Conservation (phyloP, 2,329 filamentous ascomycete species). For the Leptographium flavum region DNA sequence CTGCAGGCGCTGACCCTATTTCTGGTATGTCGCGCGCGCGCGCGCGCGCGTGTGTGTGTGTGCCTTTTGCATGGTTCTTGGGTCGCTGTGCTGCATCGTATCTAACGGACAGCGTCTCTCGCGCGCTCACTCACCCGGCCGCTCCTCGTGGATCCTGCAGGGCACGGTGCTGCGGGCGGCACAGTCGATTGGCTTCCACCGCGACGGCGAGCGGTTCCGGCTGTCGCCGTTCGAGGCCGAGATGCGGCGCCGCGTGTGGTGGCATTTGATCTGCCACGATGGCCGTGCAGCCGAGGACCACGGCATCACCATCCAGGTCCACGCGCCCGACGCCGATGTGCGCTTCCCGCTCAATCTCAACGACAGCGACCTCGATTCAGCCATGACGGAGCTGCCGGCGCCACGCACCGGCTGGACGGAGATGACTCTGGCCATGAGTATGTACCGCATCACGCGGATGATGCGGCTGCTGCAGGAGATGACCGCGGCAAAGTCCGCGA, state of each 20-base stretch:
- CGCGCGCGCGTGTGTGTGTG: too few species aligned
- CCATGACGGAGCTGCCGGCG: slow-evolving; percentile 26
- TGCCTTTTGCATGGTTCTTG: too few species aligned
- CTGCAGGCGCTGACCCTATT: slow-evolving; percentile 11
- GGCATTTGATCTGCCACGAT: slow-evolving; percentile 9
- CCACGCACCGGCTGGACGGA: slow-evolving; percentile 34
- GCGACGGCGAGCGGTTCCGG: slow-evolving; percentile 20
- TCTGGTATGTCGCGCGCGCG: slow-evolving; percentile 6
- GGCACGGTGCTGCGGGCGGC: slow-evolving; percentile 11
- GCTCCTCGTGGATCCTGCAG: slow-evolving; percentile 11
- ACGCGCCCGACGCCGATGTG: slow-evolving; percentile 27
- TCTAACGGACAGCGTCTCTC: slow-evolving; percentile 3
- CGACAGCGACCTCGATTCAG: slow-evolving; percentile 29
- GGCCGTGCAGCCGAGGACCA: slow-evolving; percentile 34
- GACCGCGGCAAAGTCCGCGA: background rate
- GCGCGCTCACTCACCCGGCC: slow-evolving; percentile 9
- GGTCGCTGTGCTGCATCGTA: too few species aligned
- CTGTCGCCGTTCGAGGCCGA: slow-evolving; percentile 21
- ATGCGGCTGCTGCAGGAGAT: slow-evolving; percentile 27
- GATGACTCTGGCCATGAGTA: slow-evolving; percentile 36
- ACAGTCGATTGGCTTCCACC: slow-evolving; percentile 14
- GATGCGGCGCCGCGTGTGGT: slow-evolving; percentile 12
- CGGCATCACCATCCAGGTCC: slow-evolving; percentile 18
- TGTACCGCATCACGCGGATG: slow-evolving; percentile 32
- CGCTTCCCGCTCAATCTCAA: slow-evolving; percentile 38